Evolutionary conservation across 192 early-diverging fungal genomes (phyloP), one percentile per base, ranked within the genome.

Genomic region (Backusella morwellensis): DNA sequence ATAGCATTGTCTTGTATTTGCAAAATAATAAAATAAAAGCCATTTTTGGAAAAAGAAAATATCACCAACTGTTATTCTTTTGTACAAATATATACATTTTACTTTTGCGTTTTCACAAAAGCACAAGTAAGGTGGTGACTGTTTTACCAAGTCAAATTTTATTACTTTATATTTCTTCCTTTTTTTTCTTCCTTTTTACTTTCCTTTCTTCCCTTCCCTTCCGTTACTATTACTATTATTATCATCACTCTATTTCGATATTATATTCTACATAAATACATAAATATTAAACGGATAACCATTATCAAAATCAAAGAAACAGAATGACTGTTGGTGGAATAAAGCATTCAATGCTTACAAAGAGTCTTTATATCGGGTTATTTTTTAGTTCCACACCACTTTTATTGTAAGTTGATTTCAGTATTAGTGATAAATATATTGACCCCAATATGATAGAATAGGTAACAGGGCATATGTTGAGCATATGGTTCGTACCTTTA

Each of bases 371-470:
- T 26, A 59, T 59, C 11, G 56, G 56, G 26, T 63, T 63, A 26
- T 26, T 63, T 63, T 63, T 63, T 26, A 63, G 56, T 63, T 63
- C 56, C 56, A 63, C 56, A 9, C 56, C 56, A 63, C 56, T 63
- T 14, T 63, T 63, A 63, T 26, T 63, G 56, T 63, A 63, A 63
- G 56, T 63, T 11, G 2, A 63, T 63, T 32, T 14, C 56, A 14
- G 9, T 29, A 63, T 14, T 63, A 63, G 9, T n/a, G 26, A 21
- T 5, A 63, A 32, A 32, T 32, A 4, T 6, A 29, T 3, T 29
- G 12, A 63, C 23, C 29, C 3, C 21, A 9, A 29, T 9, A 29
- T 32, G 32, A 32, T 32, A 63, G 56, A 14, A 63, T 63, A 8
- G 56, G 56, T 26, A 63, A 63, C 12, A 63, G 56, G 9, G 26